Evolutionary conservation across 805 yeast species (phyloP).

Genomic region (Hanseniaspora pseudoguilliermondii): DNA sequence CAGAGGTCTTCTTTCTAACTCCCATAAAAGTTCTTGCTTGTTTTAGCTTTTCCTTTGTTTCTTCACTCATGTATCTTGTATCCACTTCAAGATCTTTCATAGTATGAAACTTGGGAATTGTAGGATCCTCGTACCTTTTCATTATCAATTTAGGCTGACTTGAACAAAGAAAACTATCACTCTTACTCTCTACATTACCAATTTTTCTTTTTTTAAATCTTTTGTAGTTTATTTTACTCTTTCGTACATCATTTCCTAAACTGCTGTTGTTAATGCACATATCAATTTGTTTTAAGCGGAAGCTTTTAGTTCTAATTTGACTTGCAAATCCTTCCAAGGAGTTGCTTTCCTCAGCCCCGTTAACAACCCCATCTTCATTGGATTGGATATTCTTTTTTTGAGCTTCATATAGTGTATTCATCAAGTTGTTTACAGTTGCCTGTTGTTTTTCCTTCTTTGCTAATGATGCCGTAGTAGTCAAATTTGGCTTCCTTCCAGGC

Average conservation of each 20-base stretch:
- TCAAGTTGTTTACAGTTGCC: not conserved
- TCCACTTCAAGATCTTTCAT: conserved; percentile 1
- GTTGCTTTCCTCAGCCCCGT: not conserved
- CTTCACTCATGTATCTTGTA: not conserved
- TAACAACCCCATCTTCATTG: not conserved
- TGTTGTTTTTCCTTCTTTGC: not conserved
- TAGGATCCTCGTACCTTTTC: conserved; percentile 3
- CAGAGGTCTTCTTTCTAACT: not conserved
- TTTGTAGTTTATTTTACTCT: not conserved
- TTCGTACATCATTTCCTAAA: not conserved
- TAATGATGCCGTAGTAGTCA: not conserved
- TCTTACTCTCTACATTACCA: not conserved
- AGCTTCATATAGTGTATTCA: not conserved
- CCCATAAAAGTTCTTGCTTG: not conserved
- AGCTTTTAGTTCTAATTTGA: not conserved
- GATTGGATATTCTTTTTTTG: not conserved
- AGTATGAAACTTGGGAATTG: not conserved
- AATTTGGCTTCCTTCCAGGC: not conserved
- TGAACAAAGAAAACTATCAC: not conserved
- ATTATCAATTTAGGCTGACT: not conserved
- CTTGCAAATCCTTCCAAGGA: too few relatives aligned
- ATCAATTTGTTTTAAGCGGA: not conserved
- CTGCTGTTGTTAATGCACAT: not conserved
- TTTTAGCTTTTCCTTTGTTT: not conserved
- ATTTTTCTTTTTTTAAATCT: not conserved